Evolutionary conservation across 257 asterid species (phyloP).

Genomic region (Gentiana dahurica): DNA sequence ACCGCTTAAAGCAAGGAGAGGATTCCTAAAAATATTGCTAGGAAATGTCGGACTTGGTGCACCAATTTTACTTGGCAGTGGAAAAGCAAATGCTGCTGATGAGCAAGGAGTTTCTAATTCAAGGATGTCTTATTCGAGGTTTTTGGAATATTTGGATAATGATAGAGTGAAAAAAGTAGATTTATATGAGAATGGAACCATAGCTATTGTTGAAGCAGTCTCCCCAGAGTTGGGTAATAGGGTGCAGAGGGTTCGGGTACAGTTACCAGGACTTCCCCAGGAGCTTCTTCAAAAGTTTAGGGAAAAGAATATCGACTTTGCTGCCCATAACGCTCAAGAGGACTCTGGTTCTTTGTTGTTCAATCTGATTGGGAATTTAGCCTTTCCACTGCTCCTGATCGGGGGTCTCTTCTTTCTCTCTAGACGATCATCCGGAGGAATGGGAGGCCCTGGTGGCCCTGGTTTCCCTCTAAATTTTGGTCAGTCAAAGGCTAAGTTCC

Average conservation of each 20-base stretch:
- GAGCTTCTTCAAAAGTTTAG: constrained; percentile 94
- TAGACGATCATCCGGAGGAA: constrained; percentile 84
- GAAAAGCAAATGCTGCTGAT: constrained; percentile 62
- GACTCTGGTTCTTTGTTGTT: constrained; percentile 79
- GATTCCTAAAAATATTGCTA: constrained; percentile 62
- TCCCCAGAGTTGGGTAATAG: constrained; percentile 91
- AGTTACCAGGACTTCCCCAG: constrained; percentile 95
- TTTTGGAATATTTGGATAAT: constrained; percentile 90
- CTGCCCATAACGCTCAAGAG: constrained; percentile 93
- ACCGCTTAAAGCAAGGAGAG: constrained; percentile 53
- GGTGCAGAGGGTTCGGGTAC: constrained; percentile 86
- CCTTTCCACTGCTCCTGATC: constrained; percentile 76
- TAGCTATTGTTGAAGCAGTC: constrained; percentile 88
- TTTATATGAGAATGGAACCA: constrained; percentile 82
- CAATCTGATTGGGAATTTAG: constrained; percentile 79
- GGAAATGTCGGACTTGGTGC: constrained; percentile 60
- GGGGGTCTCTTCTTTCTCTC: constrained; percentile 97
- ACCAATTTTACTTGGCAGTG: constrained; percentile 50
- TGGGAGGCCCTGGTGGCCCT: constrained; percentile 99
- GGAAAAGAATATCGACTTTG: constrained; percentile 91
- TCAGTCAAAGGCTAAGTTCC: constrained; percentile 94
- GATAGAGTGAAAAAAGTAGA: constrained; percentile 81
- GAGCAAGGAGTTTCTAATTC: constrained; percentile 91
- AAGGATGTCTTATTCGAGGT: constrained; percentile 94
- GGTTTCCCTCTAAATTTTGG: constrained; percentile 77